These are phyloP conservation scores for Alternaria angustiovoidea DNA, from an alignment of 2,329 filamentous ascomycete genomes.

Conservation along the genomic window DNA sequence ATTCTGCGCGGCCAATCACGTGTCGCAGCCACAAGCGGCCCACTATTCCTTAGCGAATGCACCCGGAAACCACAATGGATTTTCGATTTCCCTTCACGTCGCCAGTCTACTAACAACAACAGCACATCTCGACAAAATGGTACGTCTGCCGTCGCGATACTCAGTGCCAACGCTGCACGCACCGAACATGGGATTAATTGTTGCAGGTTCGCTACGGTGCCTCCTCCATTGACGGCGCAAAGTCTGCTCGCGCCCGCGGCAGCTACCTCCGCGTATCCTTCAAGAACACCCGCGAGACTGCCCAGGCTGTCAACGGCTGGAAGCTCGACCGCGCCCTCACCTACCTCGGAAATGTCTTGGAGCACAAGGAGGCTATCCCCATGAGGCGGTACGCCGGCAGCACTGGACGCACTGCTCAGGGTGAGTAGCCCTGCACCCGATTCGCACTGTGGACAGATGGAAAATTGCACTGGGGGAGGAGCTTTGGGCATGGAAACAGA, in stretches of 20 bases:
- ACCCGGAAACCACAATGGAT: constrained; percentile 37
- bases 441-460: constrained; percentile 7
- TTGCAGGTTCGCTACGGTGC: constrained; percentile 51
- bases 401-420: constrained; percentile 96
- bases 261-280: constrained; percentile 99
- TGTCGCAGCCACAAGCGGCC: constrained; percentile 12
- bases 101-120: constrained; percentile 43
- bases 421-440: constrained; percentile 67
- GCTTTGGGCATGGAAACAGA: not conserved
- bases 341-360: constrained; percentile 98
- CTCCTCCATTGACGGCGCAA: constrained; percentile 49
- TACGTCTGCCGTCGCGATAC: constrained; percentile 37
- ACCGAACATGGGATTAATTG: constrained; percentile 37
- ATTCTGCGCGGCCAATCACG: constrained; percentile 10
- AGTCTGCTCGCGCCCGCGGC: constrained; percentile 95
- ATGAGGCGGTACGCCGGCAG: constrained; percentile 97
- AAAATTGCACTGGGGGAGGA: constrained; percentile 1
- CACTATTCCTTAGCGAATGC: constrained; percentile 33
- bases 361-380: constrained; percentile 96
- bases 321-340: constrained; percentile 93
- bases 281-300: constrained; percentile 99
- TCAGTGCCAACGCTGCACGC: constrained; percentile 7
- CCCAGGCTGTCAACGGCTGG: constrained; percentile 99
- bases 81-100: constrained; percentile 27
- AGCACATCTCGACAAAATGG: constrained; percentile 55